Percentiles rank a stretch among this genome's conserved stretches.
Evolutionary conservation across 208 protist species (phyloP).

Genomic region (Porcisia deanei): DNA sequence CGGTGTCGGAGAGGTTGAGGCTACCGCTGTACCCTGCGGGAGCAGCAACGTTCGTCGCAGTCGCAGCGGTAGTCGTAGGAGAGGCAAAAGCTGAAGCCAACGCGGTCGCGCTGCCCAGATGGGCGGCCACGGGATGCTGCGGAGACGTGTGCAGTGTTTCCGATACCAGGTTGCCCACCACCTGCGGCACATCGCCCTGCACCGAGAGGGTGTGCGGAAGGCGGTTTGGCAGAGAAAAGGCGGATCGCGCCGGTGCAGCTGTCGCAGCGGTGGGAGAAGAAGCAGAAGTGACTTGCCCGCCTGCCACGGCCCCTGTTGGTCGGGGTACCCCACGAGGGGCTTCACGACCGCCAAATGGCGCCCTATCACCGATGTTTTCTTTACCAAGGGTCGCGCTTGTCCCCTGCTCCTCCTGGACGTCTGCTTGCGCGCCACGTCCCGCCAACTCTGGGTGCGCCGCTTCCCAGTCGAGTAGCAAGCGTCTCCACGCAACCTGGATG

Average conservation of each 20-base stretch:
- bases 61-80: not conserved
- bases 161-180: slow-evolving; percentile 12
- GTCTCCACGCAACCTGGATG: slow-evolving; percentile 75
- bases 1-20: not conserved
- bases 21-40: not conserved
- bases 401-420: not conserved
- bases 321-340: not conserved
- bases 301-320: not conserved
- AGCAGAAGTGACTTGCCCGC: not conserved
- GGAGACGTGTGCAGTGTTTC: not conserved
- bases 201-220: slow-evolving; percentile 5
- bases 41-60: not conserved
- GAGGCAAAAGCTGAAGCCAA: not conserved
- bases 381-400: not conserved
- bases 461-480: slow-evolving; percentile 55
- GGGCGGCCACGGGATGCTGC: not conserved
- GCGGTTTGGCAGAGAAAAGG: not conserved
- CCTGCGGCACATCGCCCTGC: slow-evolving; percentile 16
- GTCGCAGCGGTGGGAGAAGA: not conserved
- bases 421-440: not conserved
- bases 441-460: slow-evolving; percentile 15
- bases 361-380: too few species aligned
- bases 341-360: not conserved
- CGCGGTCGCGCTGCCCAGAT: not conserved
- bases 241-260: not conserved